Evolutionary conservation across 106 monocot genomes (phyloP).

Genomic region (Hemerocallis citrina): DNA sequence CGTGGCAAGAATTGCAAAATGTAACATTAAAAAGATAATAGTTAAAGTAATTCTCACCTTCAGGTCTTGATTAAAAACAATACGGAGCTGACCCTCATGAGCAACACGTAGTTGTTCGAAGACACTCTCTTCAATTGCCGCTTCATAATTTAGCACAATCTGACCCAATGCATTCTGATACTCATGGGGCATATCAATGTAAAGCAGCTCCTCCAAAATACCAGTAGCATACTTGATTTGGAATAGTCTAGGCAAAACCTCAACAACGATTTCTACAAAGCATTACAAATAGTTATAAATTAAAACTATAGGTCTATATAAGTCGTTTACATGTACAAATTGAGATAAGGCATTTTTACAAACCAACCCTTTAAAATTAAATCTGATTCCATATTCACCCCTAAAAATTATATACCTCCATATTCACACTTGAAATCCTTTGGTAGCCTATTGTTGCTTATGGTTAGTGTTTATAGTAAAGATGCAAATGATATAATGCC

Average conservation of each 20-base stretch:
- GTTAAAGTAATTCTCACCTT: slow-evolving; percentile 32
- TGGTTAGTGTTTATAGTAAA: too few species aligned
- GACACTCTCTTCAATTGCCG: slow-evolving; percentile 88
- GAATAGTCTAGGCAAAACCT: slow-evolving; percentile 76
- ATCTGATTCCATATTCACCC: too few species aligned
- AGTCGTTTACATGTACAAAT: too few species aligned
- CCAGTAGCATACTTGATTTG: slow-evolving; percentile 98
- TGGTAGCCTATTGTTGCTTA: too few species aligned
- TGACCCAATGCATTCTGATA: slow-evolving; percentile 81
- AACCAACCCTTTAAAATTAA: too few species aligned
- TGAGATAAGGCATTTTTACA: too few species aligned
- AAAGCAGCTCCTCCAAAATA: slow-evolving; percentile 84
- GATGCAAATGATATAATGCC: too few species aligned
- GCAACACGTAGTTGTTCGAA: slow-evolving; percentile 87
- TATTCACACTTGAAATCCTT: too few species aligned
- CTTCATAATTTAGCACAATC: slow-evolving; percentile 89
- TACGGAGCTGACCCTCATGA: slow-evolving; percentile 76
- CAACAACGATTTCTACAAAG: slow-evolving; percentile 71
- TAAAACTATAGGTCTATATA: too few species aligned
- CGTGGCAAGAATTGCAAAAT: too few species aligned
- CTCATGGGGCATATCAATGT: slow-evolving; percentile 90
- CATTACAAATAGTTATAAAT: too few species aligned
- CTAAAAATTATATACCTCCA: too few species aligned
- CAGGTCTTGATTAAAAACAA: slow-evolving; percentile 74
- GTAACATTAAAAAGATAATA: background rate